Evolutionary conservation across 2,329 filamentous ascomycete species (phyloP), one percentile per base, ranked within the genome.

Genomic region (Cytospora chrysosperma): DNA sequence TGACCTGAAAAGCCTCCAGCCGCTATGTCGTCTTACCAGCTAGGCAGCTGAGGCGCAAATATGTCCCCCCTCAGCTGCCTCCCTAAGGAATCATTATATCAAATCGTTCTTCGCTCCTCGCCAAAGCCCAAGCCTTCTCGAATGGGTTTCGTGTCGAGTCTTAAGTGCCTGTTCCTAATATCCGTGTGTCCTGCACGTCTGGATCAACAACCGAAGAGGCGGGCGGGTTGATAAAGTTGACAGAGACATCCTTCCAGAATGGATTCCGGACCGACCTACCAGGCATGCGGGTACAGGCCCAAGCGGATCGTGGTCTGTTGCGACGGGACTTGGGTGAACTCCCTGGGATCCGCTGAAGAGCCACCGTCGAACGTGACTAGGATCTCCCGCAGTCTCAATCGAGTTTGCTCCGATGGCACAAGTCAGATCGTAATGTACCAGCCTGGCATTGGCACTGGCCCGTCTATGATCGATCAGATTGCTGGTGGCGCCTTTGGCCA

Each of bases 291-390:
- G 19, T 54, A 51, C 24, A 57, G 26, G 4, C 51, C 64, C 4
- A 75, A 74, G 63, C 69, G 72, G 1, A 65, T 75, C 27, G 68
- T 75, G 26, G 58, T 74, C 19, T 74, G 72, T 47, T 75, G 73
- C 55, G 73, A 75, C 59, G 73, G 73, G 24, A 75, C 73, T 0
- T 75, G 73, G 73, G 70, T 72, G 68, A 71, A 74, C 59, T 71
- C 72, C 10, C 27, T 73, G n/a, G 72, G 57, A 30, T 27, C 32
- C 17, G 37, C 65, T 30, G 61, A 43, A 10, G 67, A 70, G 21
- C 71, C 72, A 1, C 70, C 70, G 7, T 73, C 72, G 56, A 74
- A 74, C 57, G 72, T 74, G 52, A 73, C 71, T 0, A 69, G 70
- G 50, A 66, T 74, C 26, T 69, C 72, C 2, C 69, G 71, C 7